phyloP scores from a whole-genome alignment of 73 alveolate genomes.

The Stentor roeselii region DNA sequence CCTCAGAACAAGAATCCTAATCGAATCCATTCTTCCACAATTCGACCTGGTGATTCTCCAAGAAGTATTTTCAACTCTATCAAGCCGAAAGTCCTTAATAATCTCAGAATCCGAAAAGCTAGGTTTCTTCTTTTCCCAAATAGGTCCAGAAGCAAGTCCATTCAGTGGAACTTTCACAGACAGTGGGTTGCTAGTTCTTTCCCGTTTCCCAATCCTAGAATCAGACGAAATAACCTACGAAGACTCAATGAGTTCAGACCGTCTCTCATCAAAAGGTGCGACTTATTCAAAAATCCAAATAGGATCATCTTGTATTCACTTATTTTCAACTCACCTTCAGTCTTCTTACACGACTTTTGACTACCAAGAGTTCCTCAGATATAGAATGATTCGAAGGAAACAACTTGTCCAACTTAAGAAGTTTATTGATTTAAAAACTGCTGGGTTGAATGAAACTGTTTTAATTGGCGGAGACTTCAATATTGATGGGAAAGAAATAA shows the following conservation, averaged over 20 bases:
- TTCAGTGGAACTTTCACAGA: slow-evolving; percentile 43
- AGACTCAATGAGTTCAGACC: background rate
- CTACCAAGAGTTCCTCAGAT: background rate
- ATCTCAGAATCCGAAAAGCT: slow-evolving; percentile 34
- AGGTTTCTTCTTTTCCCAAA: slow-evolving; percentile 41
- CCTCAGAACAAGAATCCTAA: slow-evolving; percentile 28
- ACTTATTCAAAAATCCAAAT: background rate
- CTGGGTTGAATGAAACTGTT: background rate
- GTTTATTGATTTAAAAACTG: background rate
- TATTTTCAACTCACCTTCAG: background rate
- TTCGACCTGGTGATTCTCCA: slow-evolving; percentile 61
- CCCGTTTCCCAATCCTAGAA: slow-evolving; percentile 59
- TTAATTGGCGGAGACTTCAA: slow-evolving; percentile 9
- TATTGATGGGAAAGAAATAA: background rate
- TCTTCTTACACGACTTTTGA: background rate
- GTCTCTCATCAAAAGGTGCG: background rate
- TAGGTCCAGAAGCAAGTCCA: slow-evolving; percentile 40
- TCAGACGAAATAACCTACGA: slow-evolving; percentile 17
- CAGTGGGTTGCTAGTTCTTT: slow-evolving; percentile 57
- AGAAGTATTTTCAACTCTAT: slow-evolving; percentile 52
- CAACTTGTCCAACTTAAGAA: background rate
- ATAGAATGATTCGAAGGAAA: slow-evolving; percentile 8
- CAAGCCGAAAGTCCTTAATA: slow-evolving; percentile 39
- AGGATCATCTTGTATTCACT: background rate
- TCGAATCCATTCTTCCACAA: slow-evolving; percentile 21